These are phyloP conservation scores for Herpotrichia juniperi DNA, from an alignment of 2,329 filamentous ascomycete species.

Conservation along the genomic window DNA sequence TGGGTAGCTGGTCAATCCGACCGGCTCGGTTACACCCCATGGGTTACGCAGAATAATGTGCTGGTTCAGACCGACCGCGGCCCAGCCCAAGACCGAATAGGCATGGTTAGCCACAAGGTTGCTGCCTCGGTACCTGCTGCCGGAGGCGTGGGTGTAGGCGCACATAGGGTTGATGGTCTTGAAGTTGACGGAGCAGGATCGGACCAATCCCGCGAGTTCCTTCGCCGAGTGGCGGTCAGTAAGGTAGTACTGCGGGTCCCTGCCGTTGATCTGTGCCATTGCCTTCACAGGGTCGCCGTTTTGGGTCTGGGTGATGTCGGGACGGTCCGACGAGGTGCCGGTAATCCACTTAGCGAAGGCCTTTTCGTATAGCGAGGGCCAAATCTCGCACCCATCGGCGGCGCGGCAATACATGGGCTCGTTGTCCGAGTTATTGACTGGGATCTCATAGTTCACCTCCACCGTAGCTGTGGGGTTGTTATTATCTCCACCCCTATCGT, in stretches of 20 bases:
- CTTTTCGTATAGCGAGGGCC: slow-evolving; percentile 57
- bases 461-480: slow-evolving; percentile 47
- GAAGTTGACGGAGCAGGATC: slow-evolving; percentile 3
- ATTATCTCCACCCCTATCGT: slow-evolving; percentile 54
- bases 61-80: background rate
- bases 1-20: slow-evolving; percentile 4
- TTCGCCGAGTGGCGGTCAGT: background rate
- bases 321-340: slow-evolving; percentile 35
- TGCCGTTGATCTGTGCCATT: slow-evolving; percentile 12
- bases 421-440: slow-evolving; percentile 53
- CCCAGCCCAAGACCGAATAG: slow-evolving; percentile 11
- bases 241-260: slow-evolving; percentile 6
- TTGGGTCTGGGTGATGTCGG: slow-evolving; percentile 48
- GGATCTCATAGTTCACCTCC: slow-evolving; percentile 53
- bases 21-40: slow-evolving; percentile 8
- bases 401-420: slow-evolving; percentile 52
- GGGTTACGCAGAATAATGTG: slow-evolving; percentile 11
- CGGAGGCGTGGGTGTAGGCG: slow-evolving; percentile 6
- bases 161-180: slow-evolving; percentile 12
- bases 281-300: slow-evolving; percentile 3
- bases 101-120: slow-evolving; percentile 9
- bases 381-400: slow-evolving; percentile 50
- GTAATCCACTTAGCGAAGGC: slow-evolving; percentile 56
- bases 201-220: slow-evolving; percentile 6
- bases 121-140: slow-evolving; percentile 4